A percentile compares a stretch with the other conserved stretches of the same genome.
These are phyloP conservation scores for Thelephora ganbajun DNA, from an alignment of 768 basidiomycete species.

Conservation along the genomic window DNA sequence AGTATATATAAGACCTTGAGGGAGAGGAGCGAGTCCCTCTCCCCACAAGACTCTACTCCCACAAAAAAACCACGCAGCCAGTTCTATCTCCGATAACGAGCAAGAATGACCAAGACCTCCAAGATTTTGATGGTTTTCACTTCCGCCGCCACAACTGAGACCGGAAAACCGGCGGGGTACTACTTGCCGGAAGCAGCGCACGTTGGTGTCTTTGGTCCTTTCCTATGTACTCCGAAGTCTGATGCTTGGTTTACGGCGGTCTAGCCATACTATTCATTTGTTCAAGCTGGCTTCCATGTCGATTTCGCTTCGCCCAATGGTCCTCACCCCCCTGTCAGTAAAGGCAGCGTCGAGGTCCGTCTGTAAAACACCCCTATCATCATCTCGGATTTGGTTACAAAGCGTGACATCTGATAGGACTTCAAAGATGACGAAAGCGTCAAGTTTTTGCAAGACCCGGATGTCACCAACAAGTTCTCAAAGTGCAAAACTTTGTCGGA, in stretches of 20 bases:
- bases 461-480: conserved; percentile 34
- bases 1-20: too few relatives aligned
- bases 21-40: too few relatives aligned
- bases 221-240: too few relatives aligned
- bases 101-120: conserved; percentile 22
- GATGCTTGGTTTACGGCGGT: too few relatives aligned
- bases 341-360: conserved; percentile 33
- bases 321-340: conserved; percentile 60
- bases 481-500: conserved; percentile 47
- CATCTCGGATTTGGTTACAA: not conserved
- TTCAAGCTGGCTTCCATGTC: conserved; percentile 24
- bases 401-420: conserved; percentile 17
- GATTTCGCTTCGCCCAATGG: conserved; percentile 32
- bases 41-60: too few relatives aligned
- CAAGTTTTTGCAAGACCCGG: conserved; percentile 45
- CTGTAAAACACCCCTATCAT: not conserved
- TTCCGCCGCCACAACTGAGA: conserved; percentile 44
- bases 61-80: too few relatives aligned
- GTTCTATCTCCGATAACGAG: too few relatives aligned
- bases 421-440: conserved; percentile 41
- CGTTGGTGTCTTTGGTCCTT: too few relatives aligned
- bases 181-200: conserved; percentile 50
- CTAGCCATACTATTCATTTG: conserved; percentile 18
- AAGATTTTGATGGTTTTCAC: conserved; percentile 64
- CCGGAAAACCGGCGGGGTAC: conserved; percentile 52